Base-by-base conservation (phyloP, 495 filamentous ascomycete species). In the Lasiosphaeris hirsuta region DNA sequence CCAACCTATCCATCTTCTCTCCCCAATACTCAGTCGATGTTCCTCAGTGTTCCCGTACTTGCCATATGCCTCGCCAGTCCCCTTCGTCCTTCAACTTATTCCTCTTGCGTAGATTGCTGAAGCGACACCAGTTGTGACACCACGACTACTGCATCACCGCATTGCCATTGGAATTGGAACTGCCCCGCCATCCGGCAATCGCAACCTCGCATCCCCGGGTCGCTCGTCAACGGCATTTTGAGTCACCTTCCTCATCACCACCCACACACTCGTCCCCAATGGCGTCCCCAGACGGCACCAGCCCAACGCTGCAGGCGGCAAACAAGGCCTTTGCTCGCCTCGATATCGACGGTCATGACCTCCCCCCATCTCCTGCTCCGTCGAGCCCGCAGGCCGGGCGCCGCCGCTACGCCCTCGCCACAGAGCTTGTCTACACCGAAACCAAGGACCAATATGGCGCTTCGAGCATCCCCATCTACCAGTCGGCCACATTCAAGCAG, bases 401-500 rank as follows among this genome's bases (percentile, higher is more conserved):
- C 59, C 84, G 86, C 57, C 78, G 80, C 43, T 98, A 97, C 73
- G 91, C 92, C 46, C 82, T 97, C 57, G 92, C 92, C 40, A 98
- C 94, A 7, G 94, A 97, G 72, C 78, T 98, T 55, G 95, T 98
- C 35, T 97, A 92, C 69, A 97, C 93, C 39, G 94, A 98, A 58
- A 81, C 89, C 69, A 90, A 83, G 70, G 94, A 98, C 72, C 94
- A 98, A 74, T 96, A 97, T 75, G 92, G 93, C 71, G 83, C 94
- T 43, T 94, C 89, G 63, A 96, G 90, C 68, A 88, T 94, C 63
- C 94, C 94, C 41, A 97, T 98, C 67, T 98, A 98, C 72, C 94
- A 96, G 85, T 93, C 89, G 50, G 94, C 94, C 43, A 98, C 94
- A 38, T 98, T 98, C 79, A 97, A 97, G 74, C 94, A 97, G 76